Percentiles rank a stretch among this genome's conserved stretches.
Evolutionary conservation across 23 red algal species (phyloP).

Genomic region (Porphyridium purpureum): DNA sequence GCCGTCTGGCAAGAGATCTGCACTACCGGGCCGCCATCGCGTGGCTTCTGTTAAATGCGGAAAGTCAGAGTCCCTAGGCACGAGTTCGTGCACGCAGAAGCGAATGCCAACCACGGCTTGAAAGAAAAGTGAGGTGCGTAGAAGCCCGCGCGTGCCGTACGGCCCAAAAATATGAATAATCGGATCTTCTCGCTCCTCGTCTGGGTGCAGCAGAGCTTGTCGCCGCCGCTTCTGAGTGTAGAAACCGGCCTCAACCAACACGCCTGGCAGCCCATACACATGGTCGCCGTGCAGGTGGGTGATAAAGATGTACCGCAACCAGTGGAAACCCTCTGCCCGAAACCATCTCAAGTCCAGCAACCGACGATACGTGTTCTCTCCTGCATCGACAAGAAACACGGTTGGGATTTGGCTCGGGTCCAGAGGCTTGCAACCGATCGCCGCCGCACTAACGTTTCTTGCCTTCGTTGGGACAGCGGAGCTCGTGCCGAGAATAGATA

Average conservation of each 20-base stretch:
- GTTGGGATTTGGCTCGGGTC: slow-evolving; percentile 9
- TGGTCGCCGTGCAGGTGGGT: slow-evolving; percentile 96
- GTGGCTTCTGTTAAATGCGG: slow-evolving; percentile 9
- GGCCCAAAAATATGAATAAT: slow-evolving; percentile 70
- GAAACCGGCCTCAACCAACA: slow-evolving; percentile 31
- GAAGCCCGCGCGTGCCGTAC: slow-evolving; percentile 61
- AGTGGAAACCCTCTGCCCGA: slow-evolving; percentile 45
- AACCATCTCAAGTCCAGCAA: slow-evolving; percentile 51
- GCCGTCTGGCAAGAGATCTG: slow-evolving; percentile 26
- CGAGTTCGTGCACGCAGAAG: slow-evolving; percentile 44
- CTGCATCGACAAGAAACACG: slow-evolving; percentile 62
- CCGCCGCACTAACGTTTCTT: too few species aligned
- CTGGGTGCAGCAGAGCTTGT: background rate
- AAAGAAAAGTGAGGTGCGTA: slow-evolving; percentile 40
- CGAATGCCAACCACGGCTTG: slow-evolving; percentile 42
- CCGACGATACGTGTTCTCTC: slow-evolving; percentile 41
- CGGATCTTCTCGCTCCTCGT: slow-evolving; percentile 7
- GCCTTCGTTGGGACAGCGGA: too few species aligned
- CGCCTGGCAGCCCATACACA: slow-evolving; percentile 52
- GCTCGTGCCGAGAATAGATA: too few species aligned
- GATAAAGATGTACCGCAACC: slow-evolving; percentile 63
- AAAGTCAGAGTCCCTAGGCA: slow-evolving; percentile 51
- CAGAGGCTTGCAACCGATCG: too few species aligned
- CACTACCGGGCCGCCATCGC: slow-evolving; percentile 6
- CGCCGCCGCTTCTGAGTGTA: slow-evolving; percentile 34